phyloP scores from a whole-genome alignment of 176 grass and related monocot species.

The Chrysopogon serrulatus region DNA sequence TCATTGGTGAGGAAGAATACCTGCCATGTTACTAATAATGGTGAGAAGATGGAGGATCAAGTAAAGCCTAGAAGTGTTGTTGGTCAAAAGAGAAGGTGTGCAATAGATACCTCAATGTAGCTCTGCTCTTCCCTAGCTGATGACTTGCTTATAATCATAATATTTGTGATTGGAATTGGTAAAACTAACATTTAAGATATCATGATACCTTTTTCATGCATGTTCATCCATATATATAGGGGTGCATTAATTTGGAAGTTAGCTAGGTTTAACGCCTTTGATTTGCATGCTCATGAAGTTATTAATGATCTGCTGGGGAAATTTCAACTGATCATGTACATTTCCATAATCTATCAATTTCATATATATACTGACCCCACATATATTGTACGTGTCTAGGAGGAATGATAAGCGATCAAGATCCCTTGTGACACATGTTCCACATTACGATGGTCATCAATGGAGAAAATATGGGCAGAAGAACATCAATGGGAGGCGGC shows the following conservation, averaged over 20 bases:
- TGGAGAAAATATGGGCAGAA: conserved; percentile 19
- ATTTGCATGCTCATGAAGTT: not conserved
- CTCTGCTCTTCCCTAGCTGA: no score
- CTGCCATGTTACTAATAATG: not conserved
- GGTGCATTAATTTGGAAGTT: no score
- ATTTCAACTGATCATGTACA: no score
- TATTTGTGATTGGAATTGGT: no score
- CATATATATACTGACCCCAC: not conserved
- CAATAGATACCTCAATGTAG: no score
- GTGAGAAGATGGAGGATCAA: not conserved
- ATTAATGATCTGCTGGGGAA: not conserved
- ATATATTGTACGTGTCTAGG: not conserved
- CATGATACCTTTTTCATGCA: no score
- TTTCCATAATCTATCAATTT: no score
- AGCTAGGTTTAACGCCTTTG: not conserved
- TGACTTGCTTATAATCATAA: no score
- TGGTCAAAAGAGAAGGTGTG: not conserved
- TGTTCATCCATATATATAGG: no score
- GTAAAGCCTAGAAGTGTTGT: not conserved
- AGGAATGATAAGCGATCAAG: not conserved
- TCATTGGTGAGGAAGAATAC: not conserved
- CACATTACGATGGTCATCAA: not conserved
- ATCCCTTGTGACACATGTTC: not conserved
- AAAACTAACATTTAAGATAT: no score
- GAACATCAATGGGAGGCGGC: not conserved